Evolutionary conservation across 441 rosid species (phyloP), one percentile per base, ranked within the genome.

Genomic region (Biscutella laevigata): DNA sequence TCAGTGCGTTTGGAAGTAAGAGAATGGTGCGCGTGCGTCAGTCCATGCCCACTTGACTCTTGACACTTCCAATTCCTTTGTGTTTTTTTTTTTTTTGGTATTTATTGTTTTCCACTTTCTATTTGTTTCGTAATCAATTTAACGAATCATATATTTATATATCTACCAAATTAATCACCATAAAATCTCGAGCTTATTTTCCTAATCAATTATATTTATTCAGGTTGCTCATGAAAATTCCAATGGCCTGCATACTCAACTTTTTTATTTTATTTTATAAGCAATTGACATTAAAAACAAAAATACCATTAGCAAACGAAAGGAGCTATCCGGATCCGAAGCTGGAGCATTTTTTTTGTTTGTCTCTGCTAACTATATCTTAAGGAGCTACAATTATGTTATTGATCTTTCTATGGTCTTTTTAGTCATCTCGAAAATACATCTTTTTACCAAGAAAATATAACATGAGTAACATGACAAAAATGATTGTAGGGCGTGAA

Each of bases 21-120:
- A 38, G 64, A 64, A 65, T 42, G 60, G 59, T 51, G 59, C 70
- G 70, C 64, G 59, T 65, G 70, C 64, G 70, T 57, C 64, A 56
- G 5, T 47, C 61, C 59, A 52, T 53, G 1, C 29, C 52, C 51
- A 40, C n/a, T n/a, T n/a, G n/a, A n/a, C n/a, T n/a, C 51, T 55
- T 47, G 35, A 61, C 59, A 43, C 28, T 37, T 62, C 11, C 41
- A 21, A 21, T 33, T 26, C 4, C 44, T 43, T 42, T 35, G 33
- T 10, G 11, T 3, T 30, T 24, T 11, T 22, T 19, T 4, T 19
- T 7, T 2, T 6, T 30, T 34, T 33, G 4, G 5, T 37, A 11
- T n/a, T n/a, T n/a, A n/a, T n/a, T n/a, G n/a, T n/a, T n/a, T 17
- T 46, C 4, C 8, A 13, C n/a, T 32, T 10, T 8, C 14, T 36